These are phyloP conservation scores for Panicum virgatum DNA, from an alignment of 202 grass and related monocot genomes.

Conservation along the genomic window DNA sequence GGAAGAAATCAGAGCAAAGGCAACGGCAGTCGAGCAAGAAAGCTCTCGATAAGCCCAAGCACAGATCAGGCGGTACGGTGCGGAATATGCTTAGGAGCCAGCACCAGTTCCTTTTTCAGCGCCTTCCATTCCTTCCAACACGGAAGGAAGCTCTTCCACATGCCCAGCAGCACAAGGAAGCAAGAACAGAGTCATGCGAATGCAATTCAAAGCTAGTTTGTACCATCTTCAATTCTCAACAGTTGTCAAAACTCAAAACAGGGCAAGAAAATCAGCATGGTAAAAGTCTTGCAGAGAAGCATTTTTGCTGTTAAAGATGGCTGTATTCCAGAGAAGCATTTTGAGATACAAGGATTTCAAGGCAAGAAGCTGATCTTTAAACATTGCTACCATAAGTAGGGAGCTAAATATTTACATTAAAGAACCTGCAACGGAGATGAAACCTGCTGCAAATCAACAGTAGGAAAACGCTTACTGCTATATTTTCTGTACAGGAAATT, in stretches of 20 bases:
- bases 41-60: background rate
- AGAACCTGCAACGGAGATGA: constrained; percentile 25
- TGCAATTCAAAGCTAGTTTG: background rate
- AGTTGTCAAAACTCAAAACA: background rate
- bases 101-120: background rate
- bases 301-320: constrained; percentile 12
- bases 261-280: background rate
- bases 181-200: background rate
- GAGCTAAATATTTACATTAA: constrained; percentile 51
- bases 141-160: constrained; percentile 26
- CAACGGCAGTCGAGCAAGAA: constrained; percentile 2
- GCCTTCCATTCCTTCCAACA: constrained; percentile 1
- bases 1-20: constrained; percentile 23
- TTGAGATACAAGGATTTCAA: constrained; percentile 6
- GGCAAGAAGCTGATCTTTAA: constrained; percentile 7
- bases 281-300: background rate
- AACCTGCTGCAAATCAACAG: constrained; percentile 27
- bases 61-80: background rate
- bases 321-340: constrained; percentile 23
- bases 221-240: background rate
- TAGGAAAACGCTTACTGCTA: constrained; percentile 37
- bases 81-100: background rate
- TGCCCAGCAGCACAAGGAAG: constrained; percentile 32
- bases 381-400: constrained; percentile 35
- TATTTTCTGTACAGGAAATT: constrained; percentile 51